Conservation (phyloP, 2,329 filamentous ascomycete species). For the Fusarium floridanum region DNA sequence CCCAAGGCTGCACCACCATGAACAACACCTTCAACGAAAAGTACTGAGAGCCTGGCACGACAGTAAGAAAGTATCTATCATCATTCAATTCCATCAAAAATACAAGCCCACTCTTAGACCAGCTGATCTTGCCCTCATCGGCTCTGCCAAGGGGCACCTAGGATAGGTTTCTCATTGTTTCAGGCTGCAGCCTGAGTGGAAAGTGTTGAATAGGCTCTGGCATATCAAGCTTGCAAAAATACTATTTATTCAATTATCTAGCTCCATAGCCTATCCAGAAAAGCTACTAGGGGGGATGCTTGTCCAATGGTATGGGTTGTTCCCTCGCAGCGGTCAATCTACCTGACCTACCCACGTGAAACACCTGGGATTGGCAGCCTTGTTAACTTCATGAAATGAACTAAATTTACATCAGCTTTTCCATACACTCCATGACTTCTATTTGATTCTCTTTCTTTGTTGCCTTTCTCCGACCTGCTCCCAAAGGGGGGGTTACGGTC, state of each 20-base stretch:
- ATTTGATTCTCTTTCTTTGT: background rate
- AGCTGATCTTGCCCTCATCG: slow-evolving; percentile 69
- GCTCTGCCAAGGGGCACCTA: slow-evolving; percentile 60
- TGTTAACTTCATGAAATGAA: background rate
- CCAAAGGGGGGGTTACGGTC: background rate
- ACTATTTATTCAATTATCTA: background rate
- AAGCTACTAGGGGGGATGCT: background rate
- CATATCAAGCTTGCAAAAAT: background rate
- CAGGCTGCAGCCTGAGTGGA: slow-evolving; percentile 75
- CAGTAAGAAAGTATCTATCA: slow-evolving; percentile 60
- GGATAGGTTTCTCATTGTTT: slow-evolving; percentile 72
- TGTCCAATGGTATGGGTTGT: background rate
- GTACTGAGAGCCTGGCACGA: slow-evolving; percentile 62
- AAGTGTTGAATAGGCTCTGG: slow-evolving; percentile 57
- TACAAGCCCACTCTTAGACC: slow-evolving; percentile 65
- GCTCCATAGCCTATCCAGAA: background rate
- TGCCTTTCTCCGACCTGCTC: background rate
- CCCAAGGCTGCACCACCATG: slow-evolving; percentile 65
- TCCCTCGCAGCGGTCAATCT: background rate
- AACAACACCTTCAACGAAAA: slow-evolving; percentile 62
- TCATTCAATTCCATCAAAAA: slow-evolving; percentile 66
- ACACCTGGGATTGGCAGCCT: background rate
- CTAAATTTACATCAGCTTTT: background rate
- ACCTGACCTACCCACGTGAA: background rate
- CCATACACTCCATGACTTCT: background rate